Base-by-base conservation (phyloP, 31 red algal species). In the Odonthalia washingtoniensis region DNA sequence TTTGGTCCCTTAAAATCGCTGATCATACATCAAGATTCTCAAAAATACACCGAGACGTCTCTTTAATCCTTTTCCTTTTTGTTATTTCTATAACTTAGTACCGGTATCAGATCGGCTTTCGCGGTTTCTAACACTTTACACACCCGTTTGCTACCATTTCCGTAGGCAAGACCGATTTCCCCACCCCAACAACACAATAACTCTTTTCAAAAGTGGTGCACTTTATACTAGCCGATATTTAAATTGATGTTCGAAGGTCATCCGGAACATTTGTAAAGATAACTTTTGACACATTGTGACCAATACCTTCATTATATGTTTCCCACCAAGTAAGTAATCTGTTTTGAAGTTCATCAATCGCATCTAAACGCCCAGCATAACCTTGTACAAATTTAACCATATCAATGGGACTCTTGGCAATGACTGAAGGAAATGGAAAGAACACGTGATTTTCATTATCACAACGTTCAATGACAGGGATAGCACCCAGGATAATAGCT, bases 401-500 rank as follows among this genome's bases (percentile, higher is more conserved):
- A 40, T 81, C 70, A 9, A 61, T 46, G 3, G 67, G 26, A 5
- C 35, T 9, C 1, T 67, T 67, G 39, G 81, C 76, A 6, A 90
- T 16, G 6, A 90, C 5, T 1, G 82, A 53, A n/a, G 81, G 77
- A 35, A 90, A 90, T 35, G 87, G 77, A 38, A 90, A 90, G 66
- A 90, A 90, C 41, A 78, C 2, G 26, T 66, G 63, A 9, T 74
- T 30, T 1, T 52, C 30, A 5, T 18, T 65, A 5, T 81, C 66
- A 40, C 87, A 90, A 52, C 82, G 81, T 46, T 90, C 87, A 12
- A 90, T 75, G 1, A 90, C 67, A 5, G 87, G 78, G 62, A 83
- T 90, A 0, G 87, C 77, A 60, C 87, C 79, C 5, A 83, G 70
- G n/a, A 49, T 66, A 3, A 90, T 3, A 26, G 87, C 86, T 45